A percentile compares a stretch with the other conserved stretches of the same genome.
Evolutionary conservation across 192 early-diverging fungal species (phyloP).

Genomic region (Neocallimastix lanati): DNA sequence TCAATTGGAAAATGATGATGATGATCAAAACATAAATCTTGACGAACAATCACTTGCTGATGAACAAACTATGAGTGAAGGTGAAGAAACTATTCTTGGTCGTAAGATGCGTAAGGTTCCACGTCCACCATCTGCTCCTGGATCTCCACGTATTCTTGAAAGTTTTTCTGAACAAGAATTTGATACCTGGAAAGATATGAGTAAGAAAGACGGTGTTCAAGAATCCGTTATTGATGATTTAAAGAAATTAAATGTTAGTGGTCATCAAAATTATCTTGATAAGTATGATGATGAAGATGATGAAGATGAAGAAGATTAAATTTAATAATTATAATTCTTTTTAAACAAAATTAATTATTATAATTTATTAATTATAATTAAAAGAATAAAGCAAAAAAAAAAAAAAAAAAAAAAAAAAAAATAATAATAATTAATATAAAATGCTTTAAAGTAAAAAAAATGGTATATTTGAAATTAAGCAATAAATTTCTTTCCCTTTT

Average conservation of each 20-base stretch:
- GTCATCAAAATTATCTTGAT: background rate
- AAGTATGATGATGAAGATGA: background rate
- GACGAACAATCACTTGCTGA: background rate
- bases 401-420: no score
- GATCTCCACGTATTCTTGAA: constrained; percentile 42
- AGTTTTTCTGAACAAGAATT: background rate
- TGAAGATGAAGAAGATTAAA: background rate
- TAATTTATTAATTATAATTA: no score
- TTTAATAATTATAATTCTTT: no score
- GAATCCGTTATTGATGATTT: background rate
- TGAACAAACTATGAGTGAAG: constrained; percentile 17
- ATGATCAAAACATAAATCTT: background rate
- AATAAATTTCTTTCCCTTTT: no score
- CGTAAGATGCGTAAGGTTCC: constrained; percentile 51
- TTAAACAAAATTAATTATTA: no score
- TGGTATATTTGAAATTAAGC: no score
- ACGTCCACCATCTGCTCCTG: constrained; percentile 71
- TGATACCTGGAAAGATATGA: background rate
- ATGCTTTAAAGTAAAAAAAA: no score
- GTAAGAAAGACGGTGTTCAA: background rate
- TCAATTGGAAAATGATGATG: background rate
- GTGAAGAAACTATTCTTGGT: constrained; percentile 21
- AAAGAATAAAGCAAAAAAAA: no score
- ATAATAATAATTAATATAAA: no score
- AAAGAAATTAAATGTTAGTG: background rate